Evolutionary conservation across 2,329 filamentous ascomycete genomes (phyloP), one percentile per base, ranked within the genome.

Genomic region (Xylaria sp.): DNA sequence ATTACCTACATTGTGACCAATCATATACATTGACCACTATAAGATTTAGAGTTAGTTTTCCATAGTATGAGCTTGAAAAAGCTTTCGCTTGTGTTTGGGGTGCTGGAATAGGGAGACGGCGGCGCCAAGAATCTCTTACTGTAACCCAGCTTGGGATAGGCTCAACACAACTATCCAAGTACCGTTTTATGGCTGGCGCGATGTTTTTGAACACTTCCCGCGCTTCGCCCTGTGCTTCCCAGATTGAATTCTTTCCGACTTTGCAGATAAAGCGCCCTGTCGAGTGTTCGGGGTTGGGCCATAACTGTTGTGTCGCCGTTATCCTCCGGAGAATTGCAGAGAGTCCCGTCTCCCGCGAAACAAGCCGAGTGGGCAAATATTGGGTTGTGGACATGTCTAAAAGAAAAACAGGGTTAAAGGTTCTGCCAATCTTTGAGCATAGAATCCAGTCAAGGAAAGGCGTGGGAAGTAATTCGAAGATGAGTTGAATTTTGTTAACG

Each of bases 1-100:
- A 27, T 40, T 32, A 8, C 23, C 23, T 16, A 23, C 13, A 6
- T 13, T 23, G 32, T 10, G 16, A 44, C 55, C 55, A 6, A 59
- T 59, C 55, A 59, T 59, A 12, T 59, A 59, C 55, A 59, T 59
- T 18, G 55, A 59, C 55, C 55, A 59, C 51, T 55, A 3, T 10
- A 37, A 23, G 9, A 35, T 12, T 37, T 13, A 10, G n/a, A 37
- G 9, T 55, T 23, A 55, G 51, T 37, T 23, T 25, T 48, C 21
- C 10, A 5, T 21, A n/a, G n/a, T n/a, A 1, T 25, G n/a, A 48
- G 9, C 23, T 2, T 9, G 3, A 48, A 37, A n/a, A 32, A 10
- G 3, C 2, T 35, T 3, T 35, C 25, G 21, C 25, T 18, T 29
- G n/a, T n/a, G n/a, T 32, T 32, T 16, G 6, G 8, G 18, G 8